Evolutionary conservation across 352 stramenopile genomes (phyloP).

Genomic region (Phytophthora pistaciae): DNA sequence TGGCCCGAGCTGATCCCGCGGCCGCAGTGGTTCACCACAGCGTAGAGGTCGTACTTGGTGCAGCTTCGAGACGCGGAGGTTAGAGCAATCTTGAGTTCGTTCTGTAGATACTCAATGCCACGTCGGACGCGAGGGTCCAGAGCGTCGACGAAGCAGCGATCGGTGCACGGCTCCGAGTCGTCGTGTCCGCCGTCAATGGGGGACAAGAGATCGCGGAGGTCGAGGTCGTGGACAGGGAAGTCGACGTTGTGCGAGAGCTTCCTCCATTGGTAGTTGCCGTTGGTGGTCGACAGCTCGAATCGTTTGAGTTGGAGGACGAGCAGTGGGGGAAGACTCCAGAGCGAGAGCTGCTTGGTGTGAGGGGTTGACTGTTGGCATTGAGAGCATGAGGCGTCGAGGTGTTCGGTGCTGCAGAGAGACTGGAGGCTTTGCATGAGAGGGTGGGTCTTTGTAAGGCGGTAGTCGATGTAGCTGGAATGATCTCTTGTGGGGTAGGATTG

Average conservation of each 20-base stretch:
- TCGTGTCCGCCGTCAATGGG: slow-evolving; percentile 10
- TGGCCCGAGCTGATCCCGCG: slow-evolving; percentile 91
- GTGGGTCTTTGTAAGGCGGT: slow-evolving; percentile 34
- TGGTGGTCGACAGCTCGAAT: slow-evolving; percentile 48
- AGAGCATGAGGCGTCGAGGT: slow-evolving; percentile 53
- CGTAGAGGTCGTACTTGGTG: slow-evolving; percentile 93
- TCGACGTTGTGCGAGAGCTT: slow-evolving; percentile 93
- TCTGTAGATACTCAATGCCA: slow-evolving; percentile 42
- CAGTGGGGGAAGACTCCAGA: slow-evolving; percentile 67
- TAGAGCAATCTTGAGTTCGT: slow-evolving; percentile 51
- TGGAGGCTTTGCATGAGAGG: slow-evolving; percentile 52
- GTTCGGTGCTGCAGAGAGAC: slow-evolving; percentile 57
- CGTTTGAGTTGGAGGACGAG: slow-evolving; percentile 77
- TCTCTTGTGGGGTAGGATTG: slow-evolving; percentile 36
- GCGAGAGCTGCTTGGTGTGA: slow-evolving; percentile 59
- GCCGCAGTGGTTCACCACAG: slow-evolving; percentile 95
- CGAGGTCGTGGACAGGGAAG: slow-evolving; percentile 91
- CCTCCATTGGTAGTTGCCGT: slow-evolving; percentile 52
- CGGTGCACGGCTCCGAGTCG: slow-evolving; percentile 22
- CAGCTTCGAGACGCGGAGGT: slow-evolving; percentile 48
- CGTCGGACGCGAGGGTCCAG: slow-evolving; percentile 30
- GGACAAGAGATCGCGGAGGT: slow-evolving; percentile 68
- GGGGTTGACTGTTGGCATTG: slow-evolving; percentile 39
- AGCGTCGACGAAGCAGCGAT: slow-evolving; percentile 7
- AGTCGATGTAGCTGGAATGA: slow-evolving; percentile 48